These are phyloP conservation scores for Penicillium mononematosum DNA, from an alignment of 495 filamentous ascomycete species.

Conservation along the genomic window DNA sequence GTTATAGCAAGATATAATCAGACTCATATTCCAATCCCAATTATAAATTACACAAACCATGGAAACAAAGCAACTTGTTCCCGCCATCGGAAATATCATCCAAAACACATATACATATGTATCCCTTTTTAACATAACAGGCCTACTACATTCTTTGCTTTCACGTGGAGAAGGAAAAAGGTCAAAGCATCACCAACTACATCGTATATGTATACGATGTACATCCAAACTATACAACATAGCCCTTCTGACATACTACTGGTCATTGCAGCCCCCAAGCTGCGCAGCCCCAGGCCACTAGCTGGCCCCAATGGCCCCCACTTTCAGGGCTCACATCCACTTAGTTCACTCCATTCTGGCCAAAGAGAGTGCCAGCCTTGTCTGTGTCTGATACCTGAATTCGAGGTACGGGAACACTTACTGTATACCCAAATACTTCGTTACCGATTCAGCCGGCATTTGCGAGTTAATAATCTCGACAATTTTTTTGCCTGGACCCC, in stretches of 20 bases:
- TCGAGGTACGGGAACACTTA: conserved; percentile 9
- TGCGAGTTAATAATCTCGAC: neutral
- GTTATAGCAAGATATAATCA: neutral
- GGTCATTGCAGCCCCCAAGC: conserved; percentile 24
- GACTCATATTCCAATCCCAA: neutral
- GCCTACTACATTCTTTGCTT: neutral
- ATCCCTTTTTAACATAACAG: neutral
- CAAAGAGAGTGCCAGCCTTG: conserved; percentile 27
- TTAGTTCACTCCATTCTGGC: conserved; percentile 23
- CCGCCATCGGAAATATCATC: neutral
- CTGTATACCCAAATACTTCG: conserved; percentile 14
- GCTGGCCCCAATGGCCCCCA: conserved; percentile 19
- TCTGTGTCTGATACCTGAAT: conserved; percentile 27
- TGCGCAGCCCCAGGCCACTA: conserved; percentile 24
- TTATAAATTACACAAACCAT: neutral
- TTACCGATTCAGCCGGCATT: conserved; percentile 1
- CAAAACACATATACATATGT: neutral
- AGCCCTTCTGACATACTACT: neutral
- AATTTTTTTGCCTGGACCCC: neutral
- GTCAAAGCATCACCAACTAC: neutral
- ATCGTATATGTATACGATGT: neutral
- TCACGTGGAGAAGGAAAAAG: neutral
- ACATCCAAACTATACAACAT: neutral
- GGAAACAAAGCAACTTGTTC: neutral
- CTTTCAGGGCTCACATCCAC: conserved; percentile 37